phyloP scores from a whole-genome alignment of 2,329 filamentous ascomycete genomes.

The Pyrenophora seminiperda region DNA sequence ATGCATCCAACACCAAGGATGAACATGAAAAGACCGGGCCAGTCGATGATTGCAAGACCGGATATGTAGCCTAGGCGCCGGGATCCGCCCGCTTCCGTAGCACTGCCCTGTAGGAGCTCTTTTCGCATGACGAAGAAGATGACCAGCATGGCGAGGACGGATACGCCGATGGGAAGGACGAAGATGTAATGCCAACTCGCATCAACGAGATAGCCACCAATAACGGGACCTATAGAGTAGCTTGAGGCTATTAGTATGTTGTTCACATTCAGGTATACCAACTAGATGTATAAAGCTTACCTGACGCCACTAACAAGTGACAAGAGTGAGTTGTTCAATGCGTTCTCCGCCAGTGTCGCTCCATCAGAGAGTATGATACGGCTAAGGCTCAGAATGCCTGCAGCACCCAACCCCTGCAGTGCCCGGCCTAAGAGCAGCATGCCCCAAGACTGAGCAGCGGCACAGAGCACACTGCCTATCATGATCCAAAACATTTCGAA shows the following conservation, averaged over 20 bases:
- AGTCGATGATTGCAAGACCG: conserved; percentile 54
- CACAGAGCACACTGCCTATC: conserved; percentile 66
- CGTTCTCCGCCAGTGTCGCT: conserved; percentile 72
- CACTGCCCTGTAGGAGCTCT: conserved; percentile 61
- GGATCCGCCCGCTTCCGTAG: conserved; percentile 39
- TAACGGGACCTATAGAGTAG: conserved; percentile 65
- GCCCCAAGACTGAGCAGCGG: conserved; percentile 62
- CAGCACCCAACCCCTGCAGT: conserved; percentile 66
- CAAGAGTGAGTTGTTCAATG: conserved; percentile 70
- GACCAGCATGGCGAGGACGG: conserved; percentile 56
- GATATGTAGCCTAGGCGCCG: conserved; percentile 42
- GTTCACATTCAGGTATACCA: background rate
- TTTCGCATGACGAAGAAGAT: conserved; percentile 63
- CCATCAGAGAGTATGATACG: conserved; percentile 69
- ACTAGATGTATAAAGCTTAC: conserved; percentile 15
- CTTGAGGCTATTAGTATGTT: conserved; percentile 52
- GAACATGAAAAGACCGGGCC: conserved; percentile 42
- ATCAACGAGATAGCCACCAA: conserved; percentile 63
- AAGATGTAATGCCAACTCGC: conserved; percentile 71
- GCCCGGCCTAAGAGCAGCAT: conserved; percentile 67
- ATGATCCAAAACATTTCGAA: conserved; percentile 58
- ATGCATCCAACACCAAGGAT: conserved; percentile 43
- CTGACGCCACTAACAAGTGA: conserved; percentile 63
- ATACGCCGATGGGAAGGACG: conserved; percentile 53
- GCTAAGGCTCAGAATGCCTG: conserved; percentile 65